Base-by-base conservation (phyloP, 176 grass and related monocot species). In the Puccinellia tenuiflora region DNA sequence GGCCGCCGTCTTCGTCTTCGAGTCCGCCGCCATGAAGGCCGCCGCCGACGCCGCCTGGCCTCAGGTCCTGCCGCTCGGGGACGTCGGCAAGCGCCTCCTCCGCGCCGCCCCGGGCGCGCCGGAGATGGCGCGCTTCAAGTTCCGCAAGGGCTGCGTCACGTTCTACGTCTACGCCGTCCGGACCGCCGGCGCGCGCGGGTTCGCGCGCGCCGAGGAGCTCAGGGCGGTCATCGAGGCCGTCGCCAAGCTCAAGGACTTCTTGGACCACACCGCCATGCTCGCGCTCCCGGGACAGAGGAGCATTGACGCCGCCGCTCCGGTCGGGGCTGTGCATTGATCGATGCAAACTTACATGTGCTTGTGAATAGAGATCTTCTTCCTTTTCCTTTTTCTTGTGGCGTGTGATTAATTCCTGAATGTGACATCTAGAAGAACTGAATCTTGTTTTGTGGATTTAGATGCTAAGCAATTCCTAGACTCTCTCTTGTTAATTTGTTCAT, bases 81-180 rank as follows among this genome's bases (percentile, higher is more conserved):
- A 98, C 71, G 92, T 95, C 30, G 92, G 93, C 8, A 81, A 83
- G 70, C 90, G 90, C 42, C 91, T 98, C 79, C 86, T 98, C 56
- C 86, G 92, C 14, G 86, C 85, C 5, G 89, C 88, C 6, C 80
- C 90, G 0, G 85, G 90, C 0, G 18, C 25, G 7, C 88, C 83
- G 26, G 95, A 98, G 79, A 98, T 98, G 95, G 92, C 95, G 26
- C 78, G 92, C 21, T 98, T 95, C 82, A 98, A 98, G 88, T 98
- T 98, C 75, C 79, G 95, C 20, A 98, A 98, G 76, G 95, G 95
- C 28, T 98, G 95, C 91, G 38, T 98, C 71, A 98, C 95, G 2
- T 90, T 98, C 87, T 98, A 98, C 86, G 92, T 98, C 34, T 98
- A 95, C 53, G 95, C 95, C 51, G 86, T 95, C 20, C 87, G 95